A percentile compares a stretch with the other conserved stretches of the same genome.
Conservation (phyloP, 2,329 filamentous ascomycete genomes). For the Pyricularia sp. region DNA sequence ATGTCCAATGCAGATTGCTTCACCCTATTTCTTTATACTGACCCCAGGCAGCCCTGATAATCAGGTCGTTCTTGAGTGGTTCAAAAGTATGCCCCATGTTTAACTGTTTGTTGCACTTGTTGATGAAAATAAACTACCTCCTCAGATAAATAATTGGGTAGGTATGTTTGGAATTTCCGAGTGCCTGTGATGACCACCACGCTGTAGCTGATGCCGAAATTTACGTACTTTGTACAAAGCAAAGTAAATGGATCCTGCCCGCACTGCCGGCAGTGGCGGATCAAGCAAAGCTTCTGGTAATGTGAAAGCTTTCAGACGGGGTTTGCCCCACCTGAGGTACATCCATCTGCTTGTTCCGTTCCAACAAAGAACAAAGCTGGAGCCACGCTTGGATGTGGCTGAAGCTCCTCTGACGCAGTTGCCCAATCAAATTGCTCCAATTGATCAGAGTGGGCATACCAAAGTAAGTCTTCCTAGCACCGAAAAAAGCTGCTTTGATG, state of each 20-base stretch:
- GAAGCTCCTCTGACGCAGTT: neutral
- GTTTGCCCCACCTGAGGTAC: neutral
- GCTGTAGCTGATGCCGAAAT: no score
- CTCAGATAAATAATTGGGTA: neutral
- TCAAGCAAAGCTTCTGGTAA: neutral
- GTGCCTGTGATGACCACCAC: neutral
- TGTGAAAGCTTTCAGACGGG: neutral
- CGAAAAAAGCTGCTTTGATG: neutral
- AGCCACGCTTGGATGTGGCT: neutral
- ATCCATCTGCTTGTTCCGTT: neutral
- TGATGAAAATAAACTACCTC: neutral
- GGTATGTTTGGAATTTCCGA: neutral
- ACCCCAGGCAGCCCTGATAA: constrained; percentile 86
- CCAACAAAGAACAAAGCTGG: neutral
- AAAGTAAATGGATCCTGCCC: neutral
- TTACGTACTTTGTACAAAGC: neutral
- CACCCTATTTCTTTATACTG: constrained; percentile 15
- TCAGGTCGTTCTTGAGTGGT: constrained; percentile 81
- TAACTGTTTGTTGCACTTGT: neutral
- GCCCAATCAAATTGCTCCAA: neutral
- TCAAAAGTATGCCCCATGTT: constrained; percentile 59
- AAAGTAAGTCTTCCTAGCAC: neutral
- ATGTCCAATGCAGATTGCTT: constrained; percentile 8
- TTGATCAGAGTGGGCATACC: neutral
- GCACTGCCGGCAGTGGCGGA: neutral